Evolutionary conservation across 345 rosid genomes (phyloP), one percentile per base, ranked within the genome.

Genomic region (Pugionium cornutum): DNA sequence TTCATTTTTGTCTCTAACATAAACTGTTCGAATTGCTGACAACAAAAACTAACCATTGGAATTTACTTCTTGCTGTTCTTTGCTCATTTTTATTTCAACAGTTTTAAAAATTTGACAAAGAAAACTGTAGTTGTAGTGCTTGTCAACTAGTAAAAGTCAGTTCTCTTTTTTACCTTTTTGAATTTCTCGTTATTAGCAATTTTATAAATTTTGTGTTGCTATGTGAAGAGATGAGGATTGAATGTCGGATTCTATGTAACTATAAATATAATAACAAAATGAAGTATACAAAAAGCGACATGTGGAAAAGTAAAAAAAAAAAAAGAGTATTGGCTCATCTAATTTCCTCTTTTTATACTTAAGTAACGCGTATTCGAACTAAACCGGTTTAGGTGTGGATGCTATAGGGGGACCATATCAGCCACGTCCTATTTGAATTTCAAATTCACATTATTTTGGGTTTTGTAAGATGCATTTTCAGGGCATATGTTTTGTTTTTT

Each of bases 11-110:
- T 73, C 71, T 45, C 66, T 66, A 29, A 35, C 72, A 52, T 37
- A 37, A 59, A 59, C 66, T 58, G 44, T 66, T 73, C 50, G 70
- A 72, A 72, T 64, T 58, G 62, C 72, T 73, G 72, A 66, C 67
- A 50, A 67, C 54, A 65, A 72, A 65, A 66, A 66, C 6, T 58
- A 58, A 65, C 61, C 54, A 52, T 73, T 65, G 76, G 71, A 66
- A 73, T 58, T 73, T 73, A 37, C 55, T 59, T 57, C 5, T 64
- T 72, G 70, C 64, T 27, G 25, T 72, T 51, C 64, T 72, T 60
- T 64, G 34, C 41, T 53, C 64, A 70, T 72, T 64, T 72, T 64
- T 64, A 33, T 57, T 33, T 61, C 11, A 18, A 18, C 18, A 42
- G 43, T 70, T 70, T 62, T 11, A 34, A 29, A 61, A 25, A 1